Base-by-base conservation (phyloP, 2,329 filamentous ascomycete genomes). In the Ophiostoma ulmi region DNA sequence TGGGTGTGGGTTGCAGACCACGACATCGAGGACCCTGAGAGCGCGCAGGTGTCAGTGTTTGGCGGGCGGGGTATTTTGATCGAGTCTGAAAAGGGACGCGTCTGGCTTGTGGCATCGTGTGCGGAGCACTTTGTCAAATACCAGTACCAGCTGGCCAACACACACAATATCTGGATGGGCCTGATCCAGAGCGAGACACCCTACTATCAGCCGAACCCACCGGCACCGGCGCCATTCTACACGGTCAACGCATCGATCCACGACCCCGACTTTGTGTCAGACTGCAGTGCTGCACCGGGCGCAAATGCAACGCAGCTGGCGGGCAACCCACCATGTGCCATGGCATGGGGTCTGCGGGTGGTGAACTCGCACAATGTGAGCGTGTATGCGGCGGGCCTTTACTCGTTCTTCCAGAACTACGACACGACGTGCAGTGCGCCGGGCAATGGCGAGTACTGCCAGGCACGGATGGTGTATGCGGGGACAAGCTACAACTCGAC, bases 171-270 rank as follows among this genome's bases (percentile, higher is more conserved):
- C 75, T 88, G 84, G 78, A 83, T 84, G 76, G 86, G 85, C 69
- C 82, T 87, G 77, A 85, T 89, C 72, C 88, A 90, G 76, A 88
- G 88, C 67, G 88, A 91, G 77, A 88, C 88, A 2, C 86, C 88
- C 1, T 91, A 91, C 80, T 90, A 85, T 79, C 87, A 90, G 79
- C 84, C 86, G 35, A 84, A 83, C 73, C 88, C 88, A 0, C 78
- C 80, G 68, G 86, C 87, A 0, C 80, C 81, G 2, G 76, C 79
- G 4, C 87, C 85, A 1, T 90, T 89, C 80, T 73, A 77, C 1
- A 35, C 65, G 31, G 74, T 78, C 1, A 79, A 81, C 26, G 55
- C 75, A 0, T 75, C 76, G 22, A 79, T 80, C 55, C 73, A 77
- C 13, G 85, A 88, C 73, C 85, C 84, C 0, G 78, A 79, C 77